Percentiles rank a stretch among this genome's conserved stretches.
Evolutionary conservation across 345 rosid genomes (phyloP).

Genomic region (Linum lewisii): DNA sequence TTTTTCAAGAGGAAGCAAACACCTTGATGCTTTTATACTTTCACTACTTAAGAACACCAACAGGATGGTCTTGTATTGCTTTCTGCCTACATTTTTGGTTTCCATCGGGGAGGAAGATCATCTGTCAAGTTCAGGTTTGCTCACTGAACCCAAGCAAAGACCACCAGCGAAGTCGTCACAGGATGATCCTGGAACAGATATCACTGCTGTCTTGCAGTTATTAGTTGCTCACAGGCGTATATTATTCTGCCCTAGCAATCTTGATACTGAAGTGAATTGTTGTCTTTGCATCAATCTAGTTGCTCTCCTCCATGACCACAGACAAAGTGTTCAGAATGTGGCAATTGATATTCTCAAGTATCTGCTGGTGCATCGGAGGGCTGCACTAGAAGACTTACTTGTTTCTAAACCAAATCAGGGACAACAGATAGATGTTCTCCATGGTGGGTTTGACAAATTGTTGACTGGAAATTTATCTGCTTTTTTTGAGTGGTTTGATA

Average conservation of each 20-base stretch:
- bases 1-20: slow-evolving; percentile 71
- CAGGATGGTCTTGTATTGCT: slow-evolving; percentile 83
- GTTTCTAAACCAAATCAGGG: slow-evolving; percentile 87
- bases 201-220: slow-evolving; percentile 75
- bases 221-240: slow-evolving; percentile 84
- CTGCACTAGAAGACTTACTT: slow-evolving; percentile 82
- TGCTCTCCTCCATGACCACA: slow-evolving; percentile 69
- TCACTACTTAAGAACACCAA: slow-evolving; percentile 87
- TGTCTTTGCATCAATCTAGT: slow-evolving; percentile 83
- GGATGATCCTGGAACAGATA: slow-evolving; percentile 71
- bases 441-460: slow-evolving; percentile 91
- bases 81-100: slow-evolving; percentile 82
- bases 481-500: slow-evolving; percentile 82
- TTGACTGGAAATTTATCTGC: slow-evolving; percentile 63
- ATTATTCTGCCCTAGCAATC: slow-evolving; percentile 90
- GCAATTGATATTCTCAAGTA: slow-evolving; percentile 81
- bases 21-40: slow-evolving; percentile 83
- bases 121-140: slow-evolving; percentile 68
- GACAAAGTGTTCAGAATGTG: slow-evolving; percentile 71
- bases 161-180: slow-evolving; percentile 32
- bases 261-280: slow-evolving; percentile 88
- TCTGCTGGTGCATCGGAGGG: slow-evolving; percentile 81
- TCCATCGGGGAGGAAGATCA: slow-evolving; percentile 79
- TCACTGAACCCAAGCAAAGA: slow-evolving; percentile 58
- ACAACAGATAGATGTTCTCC: slow-evolving; percentile 64